Conservation (phyloP, 371 early-diverging fungal genomes). For the Blakeslea trispora region DNA sequence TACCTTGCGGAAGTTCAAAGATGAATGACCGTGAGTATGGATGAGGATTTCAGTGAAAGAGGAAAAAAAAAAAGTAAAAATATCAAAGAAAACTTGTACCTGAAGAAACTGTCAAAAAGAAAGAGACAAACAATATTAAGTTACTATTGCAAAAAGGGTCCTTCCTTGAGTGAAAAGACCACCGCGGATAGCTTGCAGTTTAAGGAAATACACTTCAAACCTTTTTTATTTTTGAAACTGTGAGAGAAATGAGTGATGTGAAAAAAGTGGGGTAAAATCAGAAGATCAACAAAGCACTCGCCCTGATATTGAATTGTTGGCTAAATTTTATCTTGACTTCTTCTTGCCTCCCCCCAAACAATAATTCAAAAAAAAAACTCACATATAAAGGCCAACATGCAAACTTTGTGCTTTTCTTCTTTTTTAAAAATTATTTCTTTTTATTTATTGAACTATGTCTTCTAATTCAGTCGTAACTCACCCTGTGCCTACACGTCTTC, state of each 20-base stretch:
- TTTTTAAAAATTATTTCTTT: constrained; percentile 1
- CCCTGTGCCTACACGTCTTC: constrained; percentile 55
- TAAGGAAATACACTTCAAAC: constrained; percentile 14
- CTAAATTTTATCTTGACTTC: too few relatives aligned
- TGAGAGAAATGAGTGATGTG: not conserved
- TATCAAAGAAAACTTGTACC: not conserved
- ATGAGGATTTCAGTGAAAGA: too few relatives aligned
- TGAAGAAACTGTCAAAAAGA: not conserved
- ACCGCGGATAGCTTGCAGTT: constrained; percentile 20
- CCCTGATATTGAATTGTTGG: too few relatives aligned
- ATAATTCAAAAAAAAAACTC: constrained; percentile 1
- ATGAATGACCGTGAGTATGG: constrained; percentile 6
- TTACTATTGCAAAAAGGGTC: constrained; percentile 3
- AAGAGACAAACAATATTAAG: not conserved
- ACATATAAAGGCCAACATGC: constrained; percentile 13
- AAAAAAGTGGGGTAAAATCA: not conserved
- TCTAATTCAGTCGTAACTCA: constrained; percentile 12
- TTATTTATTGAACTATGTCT: constrained; percentile 19
- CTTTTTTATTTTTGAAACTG: too few relatives aligned
- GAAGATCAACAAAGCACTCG: not conserved
- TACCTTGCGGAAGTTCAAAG: constrained; percentile 1
- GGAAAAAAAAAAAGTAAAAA: not conserved
- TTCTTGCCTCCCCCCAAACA: constrained; percentile 12
- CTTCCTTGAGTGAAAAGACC: constrained; percentile 9
- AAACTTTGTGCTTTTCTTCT: constrained; percentile 4